Conservation (phyloP, 176 grass and related monocot genomes). For the Saccharum officinarum region DNA sequence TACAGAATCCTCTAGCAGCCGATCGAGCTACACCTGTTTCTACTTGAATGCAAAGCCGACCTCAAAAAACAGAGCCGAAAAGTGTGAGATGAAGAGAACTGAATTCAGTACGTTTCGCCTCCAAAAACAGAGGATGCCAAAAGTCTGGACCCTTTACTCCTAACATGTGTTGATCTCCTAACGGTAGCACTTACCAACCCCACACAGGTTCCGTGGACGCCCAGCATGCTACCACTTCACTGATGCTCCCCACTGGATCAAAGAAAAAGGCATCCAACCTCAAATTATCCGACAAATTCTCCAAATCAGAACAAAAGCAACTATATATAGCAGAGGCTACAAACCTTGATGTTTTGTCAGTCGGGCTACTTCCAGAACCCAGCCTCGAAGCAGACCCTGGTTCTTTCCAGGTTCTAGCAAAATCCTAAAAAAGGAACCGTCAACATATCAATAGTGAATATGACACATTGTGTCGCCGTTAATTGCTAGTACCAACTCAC, state of each 20-base stretch:
- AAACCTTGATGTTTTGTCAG: background rate
- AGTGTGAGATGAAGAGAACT: background rate
- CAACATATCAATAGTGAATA: background rate
- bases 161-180: background rate
- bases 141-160: background rate
- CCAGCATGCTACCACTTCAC: background rate
- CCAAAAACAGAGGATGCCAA: background rate
- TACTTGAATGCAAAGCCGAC: background rate
- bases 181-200: background rate
- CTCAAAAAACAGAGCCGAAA: background rate
- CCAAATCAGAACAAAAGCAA: background rate
- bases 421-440: slow-evolving; percentile 3
- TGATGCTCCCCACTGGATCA: background rate
- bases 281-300: background rate
- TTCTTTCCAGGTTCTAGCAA: background rate
- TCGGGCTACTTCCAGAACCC: background rate
- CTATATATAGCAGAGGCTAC: background rate
- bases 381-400: background rate
- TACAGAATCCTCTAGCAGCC: too few species aligned
- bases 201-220: background rate
- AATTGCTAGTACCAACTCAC: background rate
- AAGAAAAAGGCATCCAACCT: background rate
- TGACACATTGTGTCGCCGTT: background rate
- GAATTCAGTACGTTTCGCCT: background rate
- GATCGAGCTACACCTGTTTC: too few species aligned